A percentile compares a stretch with the other conserved stretches of the same genome.
These are phyloP conservation scores for Boletus sp. DNA, from an alignment of 768 basidiomycete species.

Conservation along the genomic window DNA sequence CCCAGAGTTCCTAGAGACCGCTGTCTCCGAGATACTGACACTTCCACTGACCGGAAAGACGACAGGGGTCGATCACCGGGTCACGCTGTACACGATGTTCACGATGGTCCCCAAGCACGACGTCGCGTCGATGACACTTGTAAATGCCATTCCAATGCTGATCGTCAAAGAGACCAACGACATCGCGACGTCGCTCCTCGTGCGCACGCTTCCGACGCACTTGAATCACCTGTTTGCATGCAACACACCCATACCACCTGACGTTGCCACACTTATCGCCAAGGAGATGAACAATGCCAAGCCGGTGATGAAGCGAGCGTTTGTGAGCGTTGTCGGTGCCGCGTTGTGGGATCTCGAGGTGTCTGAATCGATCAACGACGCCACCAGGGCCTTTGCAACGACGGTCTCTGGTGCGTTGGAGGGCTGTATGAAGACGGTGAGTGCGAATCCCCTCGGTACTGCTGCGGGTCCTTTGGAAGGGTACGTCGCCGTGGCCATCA, in stretches of 20 bases:
- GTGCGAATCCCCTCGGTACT: conserved; percentile 55
- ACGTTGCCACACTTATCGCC: conserved; percentile 47
- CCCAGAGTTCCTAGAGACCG: conserved; percentile 39
- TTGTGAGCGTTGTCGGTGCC: conserved; percentile 61
- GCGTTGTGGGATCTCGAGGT: conserved; percentile 49
- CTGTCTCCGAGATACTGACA: conserved; percentile 64
- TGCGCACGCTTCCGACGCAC: conserved; percentile 55
- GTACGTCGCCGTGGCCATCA: conserved; percentile 67
- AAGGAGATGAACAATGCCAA: conserved; percentile 76
- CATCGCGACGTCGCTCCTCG: conserved; percentile 50
- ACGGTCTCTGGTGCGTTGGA: conserved; percentile 63
- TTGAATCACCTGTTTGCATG: conserved; percentile 49
- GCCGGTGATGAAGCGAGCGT: conserved; percentile 53
- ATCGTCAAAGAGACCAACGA: conserved; percentile 81
- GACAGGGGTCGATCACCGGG: conserved; percentile 80
- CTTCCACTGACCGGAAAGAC: conserved; percentile 84
- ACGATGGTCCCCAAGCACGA: conserved; percentile 47
- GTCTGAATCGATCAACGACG: conserved; percentile 28
- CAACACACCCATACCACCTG: conserved; percentile 40
- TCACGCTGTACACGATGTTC: conserved; percentile 79
- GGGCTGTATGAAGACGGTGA: conserved; percentile 59
- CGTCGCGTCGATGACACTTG: conserved; percentile 43
- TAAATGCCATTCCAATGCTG: conserved; percentile 39
- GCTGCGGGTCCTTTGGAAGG: conserved; percentile 76
- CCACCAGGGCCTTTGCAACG: conserved; percentile 50